Evolutionary conservation across 2,329 filamentous ascomycete species (phyloP), one percentile per base, ranked within the genome.

Genomic region (Teratosphaeria viscida): DNA sequence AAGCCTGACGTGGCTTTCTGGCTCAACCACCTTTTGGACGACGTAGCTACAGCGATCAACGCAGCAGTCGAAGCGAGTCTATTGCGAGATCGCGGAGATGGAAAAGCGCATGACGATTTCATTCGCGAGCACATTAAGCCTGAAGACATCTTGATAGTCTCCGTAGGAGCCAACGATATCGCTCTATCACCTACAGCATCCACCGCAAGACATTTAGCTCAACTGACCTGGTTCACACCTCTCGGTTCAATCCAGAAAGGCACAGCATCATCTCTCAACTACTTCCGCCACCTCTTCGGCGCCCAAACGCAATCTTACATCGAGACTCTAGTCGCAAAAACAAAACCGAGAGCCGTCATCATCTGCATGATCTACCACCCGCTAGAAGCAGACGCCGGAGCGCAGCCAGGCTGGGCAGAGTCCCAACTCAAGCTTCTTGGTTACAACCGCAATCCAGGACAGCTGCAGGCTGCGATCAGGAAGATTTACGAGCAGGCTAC

Each of bases 401-500:
- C 56, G 16, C 60, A 61, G 32, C 19, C 39, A 19, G 54, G 60
- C 54, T 61, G 60, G 60, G 60, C 60, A 12, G 60, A 61, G 7
- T 26, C 34, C 3, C 60, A 61, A 34, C 54, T 61, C n/a, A 61
- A 59, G 47, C 34, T 55, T 2, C 54, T 61, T 12, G 60, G 60
- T 6, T 61, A 61, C 27, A 52, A 52, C 8, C 12, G 23, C 26
- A 43, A 59, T 52, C 60, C 60, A 27, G 54, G 54, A n/a, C 57
- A 61, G 55, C 55, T 61, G 26, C 53, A 59, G 26, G 60, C 57
- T 5, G 60, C 60, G 2, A 59, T 61, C 54, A 56, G 37, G 57
- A 58, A 61, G 57, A 61, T 61, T 19, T 59, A 61, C 37, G 60
- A 61, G 54, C 57, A 58, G 27, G 60, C 60, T 12, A 61, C 60